These are phyloP conservation scores for Ogataea neopini DNA, from an alignment of 805 yeast genomes.

Conservation along the genomic window DNA sequence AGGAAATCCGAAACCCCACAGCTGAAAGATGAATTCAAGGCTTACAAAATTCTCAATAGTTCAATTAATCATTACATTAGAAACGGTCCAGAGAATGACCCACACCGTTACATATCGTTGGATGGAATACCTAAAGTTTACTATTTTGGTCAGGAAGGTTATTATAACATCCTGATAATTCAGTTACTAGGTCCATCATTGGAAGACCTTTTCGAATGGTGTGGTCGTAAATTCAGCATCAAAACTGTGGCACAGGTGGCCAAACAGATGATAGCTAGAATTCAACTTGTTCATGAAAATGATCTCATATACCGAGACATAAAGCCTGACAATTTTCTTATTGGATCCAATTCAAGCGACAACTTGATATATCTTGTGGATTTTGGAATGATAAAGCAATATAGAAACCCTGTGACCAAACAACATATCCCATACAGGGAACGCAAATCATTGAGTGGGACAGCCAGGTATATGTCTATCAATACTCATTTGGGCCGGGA, in stretches of 20 bases:
- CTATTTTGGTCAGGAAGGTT: conserved; percentile 84
- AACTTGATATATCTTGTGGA: conserved; percentile 74
- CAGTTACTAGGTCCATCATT: conserved; percentile 82
- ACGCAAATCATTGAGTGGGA: conserved; percentile 76
- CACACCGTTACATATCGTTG: conserved; percentile 29
- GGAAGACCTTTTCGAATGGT: conserved; percentile 86
- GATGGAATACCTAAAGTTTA: conserved; percentile 82
- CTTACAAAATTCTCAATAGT: conserved; percentile 69
- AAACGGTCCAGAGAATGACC: conserved; percentile 27
- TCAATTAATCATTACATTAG: conserved; percentile 38
- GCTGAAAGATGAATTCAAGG: conserved; percentile 75
- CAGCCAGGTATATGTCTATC: conserved; percentile 86
- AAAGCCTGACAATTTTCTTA: conserved; percentile 79
- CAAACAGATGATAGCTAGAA: conserved; percentile 72
- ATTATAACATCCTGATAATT: conserved; percentile 73
- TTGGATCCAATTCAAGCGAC: conserved; percentile 56
- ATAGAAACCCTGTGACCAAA: conserved; percentile 75
- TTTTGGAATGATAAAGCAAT: conserved; percentile 87
- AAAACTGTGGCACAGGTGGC: conserved; percentile 76
- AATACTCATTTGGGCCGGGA: conserved; percentile 87
- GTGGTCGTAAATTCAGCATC: conserved; percentile 71
- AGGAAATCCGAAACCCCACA: conserved; percentile 84
- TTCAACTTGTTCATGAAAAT: conserved; percentile 73
- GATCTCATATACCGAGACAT: conserved; percentile 79
- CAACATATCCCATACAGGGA: conserved; percentile 84